Evolutionary conservation across 2,329 filamentous ascomycete species (phyloP).

Genomic region (Aureobasidium sp.): DNA sequence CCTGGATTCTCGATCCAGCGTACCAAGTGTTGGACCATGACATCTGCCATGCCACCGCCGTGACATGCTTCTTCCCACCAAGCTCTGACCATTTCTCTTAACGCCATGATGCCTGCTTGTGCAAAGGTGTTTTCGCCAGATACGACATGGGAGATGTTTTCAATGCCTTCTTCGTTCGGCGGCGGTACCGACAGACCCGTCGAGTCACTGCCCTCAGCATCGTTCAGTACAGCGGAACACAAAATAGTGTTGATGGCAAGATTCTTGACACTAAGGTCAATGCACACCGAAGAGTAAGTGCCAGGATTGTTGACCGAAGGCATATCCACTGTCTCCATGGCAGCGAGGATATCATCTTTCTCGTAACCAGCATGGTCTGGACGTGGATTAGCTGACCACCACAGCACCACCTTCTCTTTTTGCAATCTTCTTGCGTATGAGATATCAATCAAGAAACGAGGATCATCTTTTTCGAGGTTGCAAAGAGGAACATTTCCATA

Average conservation of each 20-base stretch:
- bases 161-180: constrained; percentile 48
- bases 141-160: constrained; percentile 50
- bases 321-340: constrained; percentile 83
- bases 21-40: constrained; percentile 94
- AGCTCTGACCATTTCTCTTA: constrained; percentile 95
- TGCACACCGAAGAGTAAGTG: constrained; percentile 91
- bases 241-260: constrained; percentile 96
- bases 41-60: constrained; percentile 83
- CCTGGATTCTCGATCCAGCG: constrained; percentile 93
- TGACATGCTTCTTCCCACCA: constrained; percentile 85
- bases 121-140: constrained; percentile 87
- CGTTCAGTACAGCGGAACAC: constrained; percentile 92
- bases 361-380: constrained; percentile 97
- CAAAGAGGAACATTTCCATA: constrained; percentile 94
- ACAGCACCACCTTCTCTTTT: constrained; percentile 85
- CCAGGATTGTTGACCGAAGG: constrained; percentile 87
- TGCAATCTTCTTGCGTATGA: constrained; percentile 86
- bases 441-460: constrained; percentile 89
- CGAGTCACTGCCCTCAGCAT: constrained; percentile 82
- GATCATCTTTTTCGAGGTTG: constrained; percentile 90
- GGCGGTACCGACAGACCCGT: constrained; percentile 74
- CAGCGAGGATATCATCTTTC: constrained; percentile 75
- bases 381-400: constrained; percentile 84
- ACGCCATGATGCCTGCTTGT: constrained; percentile 79
- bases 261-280: constrained; percentile 89